phyloP scores from a whole-genome alignment of 202 grass and related monocot genomes.

The Zizania palustris region DNA sequence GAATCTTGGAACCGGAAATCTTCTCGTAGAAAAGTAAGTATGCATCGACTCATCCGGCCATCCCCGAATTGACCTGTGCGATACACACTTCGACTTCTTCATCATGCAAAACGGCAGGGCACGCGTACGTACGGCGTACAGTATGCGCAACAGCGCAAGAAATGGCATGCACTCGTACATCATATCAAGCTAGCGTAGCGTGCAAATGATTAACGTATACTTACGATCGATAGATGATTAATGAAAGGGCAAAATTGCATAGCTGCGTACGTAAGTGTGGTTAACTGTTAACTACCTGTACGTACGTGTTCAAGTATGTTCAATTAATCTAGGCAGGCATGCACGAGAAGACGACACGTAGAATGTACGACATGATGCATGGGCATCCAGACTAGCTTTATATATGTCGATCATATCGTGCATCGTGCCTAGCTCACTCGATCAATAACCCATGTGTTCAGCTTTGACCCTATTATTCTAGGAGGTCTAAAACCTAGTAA shows the following conservation, averaged over 20 bases:
- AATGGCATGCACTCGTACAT: background rate
- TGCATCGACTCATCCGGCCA: no score
- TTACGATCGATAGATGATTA: background rate
- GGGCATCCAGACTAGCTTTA: no score
- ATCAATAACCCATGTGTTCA: background rate
- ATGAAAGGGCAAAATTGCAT: background rate
- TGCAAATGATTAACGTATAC: no score
- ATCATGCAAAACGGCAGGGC: no score
- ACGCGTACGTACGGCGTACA: background rate
- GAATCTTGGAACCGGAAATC: background rate
- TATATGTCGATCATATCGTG: no score
- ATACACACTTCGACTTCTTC: no score
- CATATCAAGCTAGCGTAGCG: background rate
- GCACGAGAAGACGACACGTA: no score
- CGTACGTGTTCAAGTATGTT: background rate
- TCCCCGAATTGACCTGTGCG: slow-evolving; percentile 12
- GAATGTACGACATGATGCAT: no score
- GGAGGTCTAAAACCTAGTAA: no score
- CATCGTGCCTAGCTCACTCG: background rate
- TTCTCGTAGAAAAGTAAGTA: background rate
- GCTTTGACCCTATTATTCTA: no score
- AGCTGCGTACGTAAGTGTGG: background rate
- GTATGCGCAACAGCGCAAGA: no score
- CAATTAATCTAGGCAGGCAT: background rate
- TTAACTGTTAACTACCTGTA: background rate